Base-by-base conservation (phyloP, 306 rosid genomes). In the Cucumis melo region DNA sequence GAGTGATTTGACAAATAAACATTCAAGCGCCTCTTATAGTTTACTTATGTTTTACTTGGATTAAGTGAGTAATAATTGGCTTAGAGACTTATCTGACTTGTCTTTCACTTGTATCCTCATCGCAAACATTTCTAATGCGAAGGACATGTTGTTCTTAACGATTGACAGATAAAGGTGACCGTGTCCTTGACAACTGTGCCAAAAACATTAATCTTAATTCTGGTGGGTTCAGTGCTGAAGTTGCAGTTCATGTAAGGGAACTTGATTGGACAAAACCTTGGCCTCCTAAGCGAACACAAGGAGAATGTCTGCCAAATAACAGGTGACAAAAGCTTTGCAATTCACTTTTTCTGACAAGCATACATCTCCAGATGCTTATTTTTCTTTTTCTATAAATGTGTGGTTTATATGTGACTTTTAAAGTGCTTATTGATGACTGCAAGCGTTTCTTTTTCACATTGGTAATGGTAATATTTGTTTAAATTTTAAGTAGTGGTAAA, bases 231-330 rank as follows among this genome's bases (percentile, higher is more conserved):
- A 81, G 81, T 78, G 65, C 61, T 79, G 71, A 71, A 82, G 92
- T 88, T 66, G 64, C 80, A 57, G 77, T 90, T 64, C 77, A 53
- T 84, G 91, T 90, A 24, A 89, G 88, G 21, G 96, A 91, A 64
- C 95, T 94, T 77, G 92, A 94, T 83, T 94, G 98, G 98, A 89
- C 85, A 78, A 75, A 82, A 77, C 77, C 80, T 39, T 94, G 96
- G 94, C 98, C 97, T 80, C 96, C 98, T 72, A 77, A 72, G 83
- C 78, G 75, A 77, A 73, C 64, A 80, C 32, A 17, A 42, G 86
- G 79, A 81, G 89, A 87, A 81, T 73, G 83, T 68, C 68, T 83
- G 54, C 74, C 23, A 39, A 51, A 66, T 53, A 81, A 80, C 67
- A 88, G 91, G 98, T 93, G 79, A 79, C 13, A 74, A 53, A 64